phyloP scores from a whole-genome alignment of 768 basidiomycete species.

The Dioszegia hungarica region DNA sequence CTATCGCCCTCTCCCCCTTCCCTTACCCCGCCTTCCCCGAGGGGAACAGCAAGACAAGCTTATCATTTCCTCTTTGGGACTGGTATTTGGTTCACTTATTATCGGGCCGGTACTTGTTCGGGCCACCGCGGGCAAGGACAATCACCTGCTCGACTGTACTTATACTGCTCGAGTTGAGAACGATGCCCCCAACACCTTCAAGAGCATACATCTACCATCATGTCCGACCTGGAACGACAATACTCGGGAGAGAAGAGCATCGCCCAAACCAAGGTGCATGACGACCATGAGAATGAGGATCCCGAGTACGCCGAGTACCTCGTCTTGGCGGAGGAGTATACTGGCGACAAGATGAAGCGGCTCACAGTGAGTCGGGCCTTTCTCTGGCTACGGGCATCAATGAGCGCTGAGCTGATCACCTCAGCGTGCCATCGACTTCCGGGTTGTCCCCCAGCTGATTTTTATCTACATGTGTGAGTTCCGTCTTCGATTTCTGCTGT shows the following conservation, averaged over 20 bases:
- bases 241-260: constrained; percentile 3
- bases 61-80: too few relatives aligned
- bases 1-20: too few relatives aligned
- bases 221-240: constrained; percentile 9
- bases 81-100: too few relatives aligned
- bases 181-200: too few relatives aligned
- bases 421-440: constrained; percentile 22
- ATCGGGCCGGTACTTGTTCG: too few relatives aligned
- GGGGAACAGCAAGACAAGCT: too few relatives aligned
- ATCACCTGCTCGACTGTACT: too few relatives aligned
- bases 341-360: constrained; percentile 20
- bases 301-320: constrained; percentile 28
- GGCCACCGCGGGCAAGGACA: not conserved
- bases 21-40: too few relatives aligned
- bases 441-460: constrained; percentile 25
- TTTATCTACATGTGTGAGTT: constrained; percentile 25
- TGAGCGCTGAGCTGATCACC: not conserved
- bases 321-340: constrained; percentile 12
- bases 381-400: too few relatives aligned
- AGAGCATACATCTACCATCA: not conserved
- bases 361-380: constrained; percentile 20
- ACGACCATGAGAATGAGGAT: constrained; percentile 8
- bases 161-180: too few relatives aligned
- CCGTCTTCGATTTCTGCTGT: not conserved
- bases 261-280: not conserved